These are phyloP conservation scores for Eudorina sp. DNA, from an alignment of 139 green algal species.

Conservation along the genomic window DNA sequence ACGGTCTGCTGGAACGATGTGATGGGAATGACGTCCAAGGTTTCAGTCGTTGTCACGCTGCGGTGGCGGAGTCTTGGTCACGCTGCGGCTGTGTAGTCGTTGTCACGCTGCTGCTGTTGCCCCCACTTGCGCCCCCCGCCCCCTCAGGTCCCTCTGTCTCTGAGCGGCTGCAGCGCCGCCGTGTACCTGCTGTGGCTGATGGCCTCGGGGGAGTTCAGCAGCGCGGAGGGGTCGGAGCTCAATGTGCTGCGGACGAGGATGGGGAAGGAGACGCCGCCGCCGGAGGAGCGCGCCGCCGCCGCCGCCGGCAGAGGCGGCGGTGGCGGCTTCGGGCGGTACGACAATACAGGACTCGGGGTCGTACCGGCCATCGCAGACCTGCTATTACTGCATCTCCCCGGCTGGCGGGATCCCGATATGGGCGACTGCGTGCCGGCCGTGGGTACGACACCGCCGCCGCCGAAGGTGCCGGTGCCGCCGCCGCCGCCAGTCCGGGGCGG, in stretches of 20 bases:
- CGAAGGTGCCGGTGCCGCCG: background rate
- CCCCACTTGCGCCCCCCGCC: no score
- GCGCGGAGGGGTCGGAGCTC: background rate
- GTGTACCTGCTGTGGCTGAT: slow-evolving; percentile 44
- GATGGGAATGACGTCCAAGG: no score
- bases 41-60: no score
- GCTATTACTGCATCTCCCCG: background rate
- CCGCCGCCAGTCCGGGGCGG: no score
- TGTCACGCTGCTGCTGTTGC: no score
- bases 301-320: background rate
- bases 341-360: background rate
- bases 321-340: background rate
- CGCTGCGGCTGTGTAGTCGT: no score
- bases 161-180: slow-evolving; percentile 19
- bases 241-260: slow-evolving; percentile 25
- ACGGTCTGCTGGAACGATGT: no score
- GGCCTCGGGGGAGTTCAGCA: background rate
- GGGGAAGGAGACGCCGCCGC: background rate
- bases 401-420: background rate
- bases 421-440: slow-evolving; percentile 20
- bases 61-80: no score
- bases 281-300: background rate
- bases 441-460: background rate
- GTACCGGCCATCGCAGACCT: background rate
- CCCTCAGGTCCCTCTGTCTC: background rate